Conservation (phyloP, 768 basidiomycete genomes). For the Trametes maxima region DNA sequence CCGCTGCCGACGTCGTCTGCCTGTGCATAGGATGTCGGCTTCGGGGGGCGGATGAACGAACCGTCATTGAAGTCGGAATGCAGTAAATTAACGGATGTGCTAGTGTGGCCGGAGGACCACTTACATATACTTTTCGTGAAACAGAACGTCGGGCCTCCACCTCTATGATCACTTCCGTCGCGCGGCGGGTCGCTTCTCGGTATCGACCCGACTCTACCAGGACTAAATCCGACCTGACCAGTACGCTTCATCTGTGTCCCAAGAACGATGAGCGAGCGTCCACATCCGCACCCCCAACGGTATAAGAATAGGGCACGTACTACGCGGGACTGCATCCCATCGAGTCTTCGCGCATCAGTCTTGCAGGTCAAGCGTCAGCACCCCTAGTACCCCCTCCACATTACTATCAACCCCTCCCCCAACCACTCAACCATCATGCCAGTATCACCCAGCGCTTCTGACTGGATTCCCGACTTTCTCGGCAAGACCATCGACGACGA, state of each 20-base stretch:
- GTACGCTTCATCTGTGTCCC: no score
- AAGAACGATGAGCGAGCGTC: neutral
- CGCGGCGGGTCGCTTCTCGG: neutral
- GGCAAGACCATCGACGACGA: slow-evolving; percentile 28
- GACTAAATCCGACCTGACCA: neutral
- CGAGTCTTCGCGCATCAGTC: slow-evolving; percentile 9
- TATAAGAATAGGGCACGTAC: neutral
- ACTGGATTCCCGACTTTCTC: slow-evolving; percentile 20
- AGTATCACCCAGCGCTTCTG: slow-evolving; percentile 4
- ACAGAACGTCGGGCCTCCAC: neutral
- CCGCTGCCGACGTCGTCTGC: no score
- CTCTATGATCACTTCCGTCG: no score
- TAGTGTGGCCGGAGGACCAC: no score
- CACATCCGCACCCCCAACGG: slow-evolving; percentile 1
- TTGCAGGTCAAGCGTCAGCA: slow-evolving; percentile 17
- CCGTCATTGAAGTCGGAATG: no score
- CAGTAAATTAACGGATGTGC: no score
- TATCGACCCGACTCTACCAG: neutral
- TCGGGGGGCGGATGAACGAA: no score
- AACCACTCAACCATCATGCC: neutral
- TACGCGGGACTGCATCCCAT: neutral
- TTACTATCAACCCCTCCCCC: neutral
- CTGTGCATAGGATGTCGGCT: no score
- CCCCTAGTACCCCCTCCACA: neutral
- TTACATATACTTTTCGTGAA: no score